Evolutionary conservation across 257 asterid species (phyloP), one percentile per base, ranked within the genome.

Genomic region (Scutellaria galericulata): DNA sequence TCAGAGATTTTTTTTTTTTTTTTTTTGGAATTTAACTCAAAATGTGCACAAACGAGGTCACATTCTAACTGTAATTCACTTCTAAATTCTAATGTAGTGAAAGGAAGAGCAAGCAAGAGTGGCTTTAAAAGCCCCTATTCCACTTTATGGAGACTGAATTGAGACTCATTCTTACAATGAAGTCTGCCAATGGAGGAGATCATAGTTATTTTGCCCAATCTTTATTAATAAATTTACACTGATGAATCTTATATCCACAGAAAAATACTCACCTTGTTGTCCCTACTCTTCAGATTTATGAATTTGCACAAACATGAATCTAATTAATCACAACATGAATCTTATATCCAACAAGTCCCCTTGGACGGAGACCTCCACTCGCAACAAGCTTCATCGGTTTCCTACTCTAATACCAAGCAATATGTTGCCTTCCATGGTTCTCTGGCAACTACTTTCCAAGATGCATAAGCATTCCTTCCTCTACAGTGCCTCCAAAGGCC

Each of bases 401-500:
- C 70, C 71, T 22, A 0, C 39, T 12, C 59, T 48, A 40, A 47
- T 14, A 40, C 41, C 59, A 27, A 31, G 20, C 47, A 46, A 55
- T 42, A 52, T 60, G 68, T 47, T 22, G 44, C 79, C 47, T 39
- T 61, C 22, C 12, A 41, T 56, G 60, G 20, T 51, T 35, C 55
- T 31, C 20, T 15, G 41, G 48, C 59, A 55, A 39, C 45, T 50
- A 64, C 7, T 40, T 77, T 13, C 39, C 14, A 71, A 8, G 64
- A 27, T 56, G 24, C 67, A 24, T 57, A 66, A 42, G 44, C 35
- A 65, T 45, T 74, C 59, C 58, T 62, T 46, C 31, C 72, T 47
- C n/a, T 27, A 8, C 61, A 18, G n/a, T 31, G 70, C 64, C 64
- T 59, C 71, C 75, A 50, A 13, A 31, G 70, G 58, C 9, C 48